Evolutionary conservation across 352 stramenopile genomes (phyloP), one percentile per base, ranked within the genome.

Genomic region (Phytophthora meadii): DNA sequence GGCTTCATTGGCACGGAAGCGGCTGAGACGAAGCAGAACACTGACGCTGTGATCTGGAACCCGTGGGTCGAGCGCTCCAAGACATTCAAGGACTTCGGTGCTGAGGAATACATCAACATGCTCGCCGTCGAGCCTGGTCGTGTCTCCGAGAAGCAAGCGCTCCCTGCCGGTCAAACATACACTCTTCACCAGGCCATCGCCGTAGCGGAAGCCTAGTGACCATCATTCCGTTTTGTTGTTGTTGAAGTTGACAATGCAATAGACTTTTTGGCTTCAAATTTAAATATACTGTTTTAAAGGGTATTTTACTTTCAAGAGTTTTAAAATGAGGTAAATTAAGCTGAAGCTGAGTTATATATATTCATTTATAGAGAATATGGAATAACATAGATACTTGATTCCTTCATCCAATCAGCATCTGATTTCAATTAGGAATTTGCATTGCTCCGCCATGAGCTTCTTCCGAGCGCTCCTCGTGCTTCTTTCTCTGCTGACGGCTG

Each of bases 101-200:
- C 96, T 51, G 95, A 98, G 32, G 91, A 98, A 72, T 98, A 98
- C 76, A 66, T 90, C 28, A 81, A 89, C 50, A 98, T 99, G 94
- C 82, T 98, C 56, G 98, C 95, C 72, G 86, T 98, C 40, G 95
- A 98, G 72, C 95, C 96, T 6, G 95, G 95, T n/a, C 76, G 86
- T 32, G 87, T 94, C 17, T 87, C 69, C 34, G 66, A 61, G 54
- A 61, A 74, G 22, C 66, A 74, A 60, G 65, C 45, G 32, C 81
- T 92, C 11, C 69, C 70, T 3, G 57, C 73, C 4, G 77, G 77
- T 14, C 65, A 76, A 32, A 69, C 75, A 12, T 90, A 80, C 74
- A 89, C 75, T 19, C 72, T 74, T 7, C 51, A 72, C 15, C 39
- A 68, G 53, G 50, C 51, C 2, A 72, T 72, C 27, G 45, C 45